Base-by-base conservation (phyloP, 108 stramenopile genomes). In the Nitzschia putrida region DNA sequence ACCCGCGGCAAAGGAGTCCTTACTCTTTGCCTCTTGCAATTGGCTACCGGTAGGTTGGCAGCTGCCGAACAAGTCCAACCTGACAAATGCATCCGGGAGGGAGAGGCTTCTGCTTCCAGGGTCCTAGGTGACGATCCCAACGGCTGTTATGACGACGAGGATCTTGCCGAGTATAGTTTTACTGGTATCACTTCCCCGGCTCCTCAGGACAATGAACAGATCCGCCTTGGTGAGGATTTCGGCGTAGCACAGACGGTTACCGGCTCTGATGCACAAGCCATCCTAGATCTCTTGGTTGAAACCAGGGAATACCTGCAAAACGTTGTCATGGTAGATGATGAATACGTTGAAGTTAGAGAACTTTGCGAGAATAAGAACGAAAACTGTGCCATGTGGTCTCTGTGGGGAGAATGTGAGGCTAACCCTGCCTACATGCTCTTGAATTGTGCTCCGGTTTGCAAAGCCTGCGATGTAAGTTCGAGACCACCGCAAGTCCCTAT, bases 361-460 rank as follows among this genome's bases (percentile, higher is more conserved):
- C 67, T 77, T 41, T 92, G 91, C 61, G 51, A 49, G 41, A 90
- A 90, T 58, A 34, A 58, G n/a, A 77, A 90, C 53, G 77, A 66
- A 6, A 47, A 54, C n/a, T 89, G 91, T 76, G 80, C 81, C 11
- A 85, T 71, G 42, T 92, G 91, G 91, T 79, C 78, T 16, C 72
- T 83, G 16, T 67, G 74, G 26, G 82, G 82, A 38, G 89, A 91
- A 71, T 91, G 90, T 43, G 81, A 88, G 0, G 83, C 87, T 39
- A 77, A 92, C 53, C 87, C 90, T 2, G 69, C 77, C 8, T 85
- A 76, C 53, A 81, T 85, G 83, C 73, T 57, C 42, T 45, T 59
- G 29, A 71, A 86, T 41, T 90, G 89, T 69, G 89, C 86, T 42
- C 89, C 89, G 7, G 83, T 83, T 1, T 90, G 89, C 60, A 61